phyloP scores from a whole-genome alignment of 345 rosid genomes.

The sweet orange (Citrus sinensis) region DNA sequence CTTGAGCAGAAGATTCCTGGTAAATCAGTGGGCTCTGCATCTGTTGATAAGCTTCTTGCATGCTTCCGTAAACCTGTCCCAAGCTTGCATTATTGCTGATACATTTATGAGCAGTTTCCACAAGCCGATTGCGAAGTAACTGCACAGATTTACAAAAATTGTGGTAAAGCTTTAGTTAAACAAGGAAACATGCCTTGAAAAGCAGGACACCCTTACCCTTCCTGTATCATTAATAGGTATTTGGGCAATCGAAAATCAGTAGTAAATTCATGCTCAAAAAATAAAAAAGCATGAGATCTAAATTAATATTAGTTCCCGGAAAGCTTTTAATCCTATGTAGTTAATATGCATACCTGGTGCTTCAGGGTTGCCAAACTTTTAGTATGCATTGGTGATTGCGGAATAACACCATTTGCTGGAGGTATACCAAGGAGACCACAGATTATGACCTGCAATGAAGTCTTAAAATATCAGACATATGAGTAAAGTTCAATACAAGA shows the following conservation, averaged over 20 bases:
- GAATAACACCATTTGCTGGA: constrained; percentile 82
- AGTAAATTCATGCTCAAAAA: not conserved
- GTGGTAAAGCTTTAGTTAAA: not conserved
- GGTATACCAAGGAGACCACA: constrained; percentile 83
- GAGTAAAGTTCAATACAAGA: constrained; percentile 11
- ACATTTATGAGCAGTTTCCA: constrained; percentile 59
- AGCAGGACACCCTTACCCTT: not conserved
- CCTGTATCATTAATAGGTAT: not conserved
- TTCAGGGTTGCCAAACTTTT: constrained; percentile 78
- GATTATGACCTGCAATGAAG: constrained; percentile 46
- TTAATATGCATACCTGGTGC: constrained; percentile 51
- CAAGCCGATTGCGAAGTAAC: constrained; percentile 67
- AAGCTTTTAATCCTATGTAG: not conserved
- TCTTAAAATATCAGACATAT: constrained; percentile 7
- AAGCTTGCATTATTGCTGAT: constrained; percentile 52
- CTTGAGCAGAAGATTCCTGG: constrained; percentile 57
- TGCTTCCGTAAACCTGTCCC: constrained; percentile 63
- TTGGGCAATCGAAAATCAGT: not conserved
- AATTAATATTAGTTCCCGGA: not conserved
- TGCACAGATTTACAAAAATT: constrained; percentile 20
- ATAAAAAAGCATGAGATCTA: not conserved
- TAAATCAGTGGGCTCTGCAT: constrained; percentile 68
- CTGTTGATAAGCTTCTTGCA: constrained; percentile 74
- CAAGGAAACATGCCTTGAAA: not conserved
- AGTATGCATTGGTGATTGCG: constrained; percentile 88